Conservation (phyloP, 2,329 filamentous ascomycete species). For the Dichotomopilus funicola region DNA sequence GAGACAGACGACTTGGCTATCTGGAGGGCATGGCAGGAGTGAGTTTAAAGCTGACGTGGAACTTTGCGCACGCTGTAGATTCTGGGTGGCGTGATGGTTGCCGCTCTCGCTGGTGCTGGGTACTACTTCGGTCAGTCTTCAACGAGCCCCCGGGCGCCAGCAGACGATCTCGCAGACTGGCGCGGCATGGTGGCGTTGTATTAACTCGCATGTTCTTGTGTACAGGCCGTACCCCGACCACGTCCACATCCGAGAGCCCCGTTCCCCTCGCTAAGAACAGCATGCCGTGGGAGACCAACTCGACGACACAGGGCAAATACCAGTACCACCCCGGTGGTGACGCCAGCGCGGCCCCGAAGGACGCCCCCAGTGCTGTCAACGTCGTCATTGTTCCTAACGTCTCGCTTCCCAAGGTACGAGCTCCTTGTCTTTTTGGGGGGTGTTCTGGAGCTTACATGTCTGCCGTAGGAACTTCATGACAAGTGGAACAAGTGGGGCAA, state of each 20-base stretch:
- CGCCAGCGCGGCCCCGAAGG: conserved; percentile 64
- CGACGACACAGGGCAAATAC: conserved; percentile 56
- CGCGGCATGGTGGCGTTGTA: neutral
- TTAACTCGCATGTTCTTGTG: neutral
- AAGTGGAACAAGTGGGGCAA: conserved; percentile 99
- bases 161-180: no score
- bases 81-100: conserved; percentile 84
- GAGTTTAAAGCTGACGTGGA: conserved; percentile 6
- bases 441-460: conserved; percentile 5
- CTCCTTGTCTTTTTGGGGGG: neutral
- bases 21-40: neutral
- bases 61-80: conserved; percentile 49
- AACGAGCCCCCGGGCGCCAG: neutral
- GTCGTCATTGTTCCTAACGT: conserved; percentile 91
- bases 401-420: conserved; percentile 74
- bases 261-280: conserved; percentile 68
- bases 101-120: conserved; percentile 79
- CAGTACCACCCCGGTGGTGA: conserved; percentile 84
- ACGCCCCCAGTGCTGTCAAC: conserved; percentile 93
- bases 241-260: conserved; percentile 69
- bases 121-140: conserved; percentile 69
- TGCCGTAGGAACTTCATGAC: conserved; percentile 73
- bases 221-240: conserved; percentile 76
- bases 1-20: neutral
- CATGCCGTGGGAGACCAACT: conserved; percentile 84